Base-by-base conservation (phyloP, 1,139 yeast species). In the Blastobotrys ciferrii region DNA sequence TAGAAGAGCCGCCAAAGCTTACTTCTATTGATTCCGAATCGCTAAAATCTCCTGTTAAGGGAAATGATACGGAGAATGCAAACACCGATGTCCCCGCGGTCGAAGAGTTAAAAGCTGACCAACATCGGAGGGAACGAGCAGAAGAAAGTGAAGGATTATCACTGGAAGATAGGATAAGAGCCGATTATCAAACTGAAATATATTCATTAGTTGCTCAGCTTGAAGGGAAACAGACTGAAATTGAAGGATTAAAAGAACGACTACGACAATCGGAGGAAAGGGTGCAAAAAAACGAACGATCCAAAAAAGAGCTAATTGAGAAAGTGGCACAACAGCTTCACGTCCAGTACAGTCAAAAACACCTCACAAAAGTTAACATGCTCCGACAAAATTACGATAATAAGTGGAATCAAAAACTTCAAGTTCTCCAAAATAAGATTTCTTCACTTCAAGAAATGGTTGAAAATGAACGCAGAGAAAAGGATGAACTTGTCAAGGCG, bases 281-380 rank as follows among this genome's bases (percentile, higher is more conserved):
- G n/a, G 41, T 54, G 11, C 64, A 71, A 30, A 78, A 76, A 41
- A 67, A 67, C 41, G 76, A 74, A n/a, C 69, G 78, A 2, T 79
- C 75, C 51, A 45, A 51, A 20, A 52, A 48, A 17, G 58, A 73
- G 43, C 73, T 78, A 54, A 66, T 82, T 30, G 79, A 80, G 52
- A 74, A 76, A 55, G 68, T 84, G 37, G 83, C 88, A 0, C 82
- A 81, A 52, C 86, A 81, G 56, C 69, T 84, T 12, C 84, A 84
- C 59, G 71, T 75, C 19, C 87, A 82, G 59, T 84, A 84, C 61
- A 76, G 85, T 2, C 77, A 81, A 45, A 84, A 84, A 60, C 92
- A 85, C 60, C 84, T 79, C 56, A 75, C 76, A 51, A 84, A 84
- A 58, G 82, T 82, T 4, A 71, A 71, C 20, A 74, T 77, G 30